Percentiles rank a stretch among this genome's conserved stretches.
Conservation (phyloP, 2,329 filamentous ascomycete genomes). For the Knufia petricola region DNA sequence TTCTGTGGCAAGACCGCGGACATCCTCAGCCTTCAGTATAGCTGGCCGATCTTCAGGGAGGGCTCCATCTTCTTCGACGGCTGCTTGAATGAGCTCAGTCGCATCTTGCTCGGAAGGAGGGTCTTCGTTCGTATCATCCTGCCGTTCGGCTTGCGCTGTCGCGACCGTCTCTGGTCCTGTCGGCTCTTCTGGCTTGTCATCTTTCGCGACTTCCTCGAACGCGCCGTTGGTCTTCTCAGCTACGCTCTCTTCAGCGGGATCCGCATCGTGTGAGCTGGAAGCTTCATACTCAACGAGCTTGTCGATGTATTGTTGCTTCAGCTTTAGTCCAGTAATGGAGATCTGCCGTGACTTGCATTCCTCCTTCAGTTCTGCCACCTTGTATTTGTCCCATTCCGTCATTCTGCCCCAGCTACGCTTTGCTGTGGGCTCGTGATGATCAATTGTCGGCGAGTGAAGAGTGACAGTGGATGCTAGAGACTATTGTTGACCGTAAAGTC, state of each 20-base stretch:
- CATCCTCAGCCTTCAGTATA: slow-evolving; percentile 9
- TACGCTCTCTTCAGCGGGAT: slow-evolving; percentile 2
- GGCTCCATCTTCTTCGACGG: neutral
- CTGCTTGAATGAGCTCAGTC: neutral
- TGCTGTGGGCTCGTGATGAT: neutral
- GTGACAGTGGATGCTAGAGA: too few species aligned
- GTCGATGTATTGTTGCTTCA: slow-evolving; percentile 54
- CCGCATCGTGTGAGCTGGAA: slow-evolving; percentile 4
- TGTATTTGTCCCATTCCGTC: slow-evolving; percentile 50
- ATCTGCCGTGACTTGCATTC: slow-evolving; percentile 67
- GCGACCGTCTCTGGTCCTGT: slow-evolving; percentile 4
- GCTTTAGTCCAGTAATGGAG: slow-evolving; percentile 58
- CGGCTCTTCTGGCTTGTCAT: slow-evolving; percentile 14
- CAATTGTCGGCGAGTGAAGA: neutral
- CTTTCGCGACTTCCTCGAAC: slow-evolving; percentile 29
- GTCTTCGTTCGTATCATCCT: neutral
- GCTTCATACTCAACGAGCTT: slow-evolving; percentile 43
- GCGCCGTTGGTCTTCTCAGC: slow-evolving; percentile 6
- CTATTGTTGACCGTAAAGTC: too few species aligned
- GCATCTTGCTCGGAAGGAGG: neutral
- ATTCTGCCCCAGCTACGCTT: slow-evolving; percentile 25
- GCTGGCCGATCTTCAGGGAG: neutral
- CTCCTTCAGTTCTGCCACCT: slow-evolving; percentile 64
- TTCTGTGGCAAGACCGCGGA: slow-evolving; percentile 10
- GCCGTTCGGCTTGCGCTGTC: slow-evolving; percentile 12